Evolutionary conservation across 176 grass and related monocot genomes (phyloP), one percentile per base, ranked within the genome.

Genomic region (Saccharum officinarum): DNA sequence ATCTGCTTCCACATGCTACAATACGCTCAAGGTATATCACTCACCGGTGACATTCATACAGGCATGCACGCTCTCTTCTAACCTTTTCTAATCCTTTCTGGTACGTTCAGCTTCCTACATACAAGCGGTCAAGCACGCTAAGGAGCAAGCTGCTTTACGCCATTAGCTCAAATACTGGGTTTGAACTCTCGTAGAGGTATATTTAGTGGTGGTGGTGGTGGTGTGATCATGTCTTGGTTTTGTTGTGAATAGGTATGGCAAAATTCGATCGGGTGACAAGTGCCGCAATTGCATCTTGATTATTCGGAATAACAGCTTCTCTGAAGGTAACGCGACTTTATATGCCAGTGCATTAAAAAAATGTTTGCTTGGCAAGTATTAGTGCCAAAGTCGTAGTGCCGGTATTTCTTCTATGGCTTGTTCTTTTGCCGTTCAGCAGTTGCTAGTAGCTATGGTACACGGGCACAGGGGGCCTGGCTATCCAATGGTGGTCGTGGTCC

Each of bases 1-100:
- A 33, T 98, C 96, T 62, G 93, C 96, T 60, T 98, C 96, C 23
- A 98, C 96, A 73, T 98, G 96, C 85, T 98, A 98, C 87, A 98
- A 98, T 22, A 98, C 91, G 10, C 89, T 98, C 18, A 98, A 98
- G 91, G 96, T 93, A 95, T 60, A 82, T 20, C 17, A 34, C 40
- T 44, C 12, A 50, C 38, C 18, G 20, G 38, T 12, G 38, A 3
- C 40, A 34, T 40, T 69, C 7, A 60, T 40, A 52, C 13, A 33
- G 31, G 5, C 18, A 59, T 38, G 22, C 28, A 7, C 15, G 2
- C 45, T 44, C 34, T 69, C 20, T 69, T 77, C 4, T 86, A 36
- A 57, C 28, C 5, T 16, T 6, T 67, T 28, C n/a, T 31, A 26
- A 57, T 16, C 6, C 39, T 18, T 33, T 18, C 67, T 46, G 20